phyloP scores from a whole-genome alignment of 2,329 filamentous ascomycete genomes.

The Scopulariopsis brevicaulis region DNA sequence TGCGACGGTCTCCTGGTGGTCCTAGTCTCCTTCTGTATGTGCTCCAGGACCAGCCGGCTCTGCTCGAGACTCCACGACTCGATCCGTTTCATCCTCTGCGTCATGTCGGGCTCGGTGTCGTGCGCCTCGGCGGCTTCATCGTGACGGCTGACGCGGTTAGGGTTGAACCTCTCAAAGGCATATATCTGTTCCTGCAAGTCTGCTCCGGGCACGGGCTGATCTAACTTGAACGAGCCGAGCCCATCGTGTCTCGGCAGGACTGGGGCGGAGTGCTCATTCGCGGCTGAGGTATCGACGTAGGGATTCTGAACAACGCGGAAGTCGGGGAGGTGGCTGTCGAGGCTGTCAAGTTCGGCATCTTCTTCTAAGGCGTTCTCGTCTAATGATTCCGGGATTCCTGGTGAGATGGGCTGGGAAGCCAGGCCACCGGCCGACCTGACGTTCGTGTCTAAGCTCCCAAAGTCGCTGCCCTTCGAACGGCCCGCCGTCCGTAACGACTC shows the following conservation, averaged over 20 bases:
- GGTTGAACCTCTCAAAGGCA: slow-evolving; percentile 79
- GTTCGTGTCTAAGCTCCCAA: slow-evolving; percentile 61
- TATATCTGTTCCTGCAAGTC: slow-evolving; percentile 76
- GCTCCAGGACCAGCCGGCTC: slow-evolving; percentile 71
- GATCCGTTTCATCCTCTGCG: slow-evolving; percentile 65
- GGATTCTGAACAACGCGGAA: slow-evolving; percentile 55
- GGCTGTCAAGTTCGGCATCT: slow-evolving; percentile 76
- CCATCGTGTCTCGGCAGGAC: slow-evolving; percentile 90
- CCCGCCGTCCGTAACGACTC: slow-evolving; percentile 53
- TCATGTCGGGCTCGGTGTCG: slow-evolving; percentile 39
- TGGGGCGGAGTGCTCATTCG: slow-evolving; percentile 44
- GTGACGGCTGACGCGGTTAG: slow-evolving; percentile 47
- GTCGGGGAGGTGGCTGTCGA: slow-evolving; percentile 84
- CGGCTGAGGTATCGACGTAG: slow-evolving; percentile 25
- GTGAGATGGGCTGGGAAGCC: slow-evolving; percentile 14
- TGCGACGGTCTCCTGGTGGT: slow-evolving; percentile 51
- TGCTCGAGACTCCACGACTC: slow-evolving; percentile 90
- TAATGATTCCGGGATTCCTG: slow-evolving; percentile 14
- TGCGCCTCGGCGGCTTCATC: slow-evolving; percentile 41
- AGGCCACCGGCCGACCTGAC: slow-evolving; percentile 3
- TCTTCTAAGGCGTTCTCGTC: slow-evolving; percentile 39
- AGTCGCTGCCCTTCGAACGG: slow-evolving; percentile 65
- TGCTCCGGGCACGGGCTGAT: slow-evolving; percentile 38
- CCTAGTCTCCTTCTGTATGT: slow-evolving; percentile 77
- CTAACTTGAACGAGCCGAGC: slow-evolving; percentile 67